Percentiles rank a stretch among this genome's conserved stretches.
phyloP scores from a whole-genome alignment of 2,329 filamentous ascomycete species.

The Aspergillus fischeri region DNA sequence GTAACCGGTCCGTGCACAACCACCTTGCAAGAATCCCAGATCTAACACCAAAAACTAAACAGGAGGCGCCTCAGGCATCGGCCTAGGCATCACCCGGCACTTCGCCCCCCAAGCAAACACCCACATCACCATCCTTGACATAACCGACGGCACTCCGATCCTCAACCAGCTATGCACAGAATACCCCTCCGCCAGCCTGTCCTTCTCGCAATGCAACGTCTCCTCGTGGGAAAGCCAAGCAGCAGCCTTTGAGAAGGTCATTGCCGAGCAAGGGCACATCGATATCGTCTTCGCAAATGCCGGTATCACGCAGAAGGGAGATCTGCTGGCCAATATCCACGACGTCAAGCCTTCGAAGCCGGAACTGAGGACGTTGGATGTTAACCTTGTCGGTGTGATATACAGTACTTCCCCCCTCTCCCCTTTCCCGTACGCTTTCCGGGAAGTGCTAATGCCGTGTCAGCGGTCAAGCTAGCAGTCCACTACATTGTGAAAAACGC shows the following conservation, averaged over 20 bases:
- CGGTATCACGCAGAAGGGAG: conserved; percentile 44
- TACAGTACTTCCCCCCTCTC: conserved; percentile 36
- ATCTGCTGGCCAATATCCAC: conserved; percentile 24
- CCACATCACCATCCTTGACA: conserved; percentile 31
- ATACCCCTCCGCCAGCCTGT: conserved; percentile 22
- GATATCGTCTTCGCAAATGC: conserved; percentile 51
- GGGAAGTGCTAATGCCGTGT: neutral
- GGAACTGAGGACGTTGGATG: conserved; percentile 33
- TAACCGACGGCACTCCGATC: conserved; percentile 24
- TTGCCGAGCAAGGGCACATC: conserved; percentile 32
- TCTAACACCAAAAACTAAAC: neutral
- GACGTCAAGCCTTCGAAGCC: conserved; percentile 36
- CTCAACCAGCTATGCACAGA: conserved; percentile 21
- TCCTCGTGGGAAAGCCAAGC: conserved; percentile 36
- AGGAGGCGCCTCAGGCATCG: conserved; percentile 37
- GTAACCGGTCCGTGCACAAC: conserved; percentile 20
- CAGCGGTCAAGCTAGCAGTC: conserved; percentile 48
- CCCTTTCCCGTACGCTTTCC: neutral
- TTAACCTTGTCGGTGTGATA: conserved; percentile 38
- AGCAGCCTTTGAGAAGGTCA: conserved; percentile 31
- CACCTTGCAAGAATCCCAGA: neutral
- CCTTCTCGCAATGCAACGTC: conserved; percentile 30
- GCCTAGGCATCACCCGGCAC: conserved; percentile 31
- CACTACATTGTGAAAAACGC: conserved; percentile 50
- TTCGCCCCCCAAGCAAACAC: conserved; percentile 26